Base-by-base conservation (phyloP, 257 asterid genomes). In the Echites panduratus region DNA sequence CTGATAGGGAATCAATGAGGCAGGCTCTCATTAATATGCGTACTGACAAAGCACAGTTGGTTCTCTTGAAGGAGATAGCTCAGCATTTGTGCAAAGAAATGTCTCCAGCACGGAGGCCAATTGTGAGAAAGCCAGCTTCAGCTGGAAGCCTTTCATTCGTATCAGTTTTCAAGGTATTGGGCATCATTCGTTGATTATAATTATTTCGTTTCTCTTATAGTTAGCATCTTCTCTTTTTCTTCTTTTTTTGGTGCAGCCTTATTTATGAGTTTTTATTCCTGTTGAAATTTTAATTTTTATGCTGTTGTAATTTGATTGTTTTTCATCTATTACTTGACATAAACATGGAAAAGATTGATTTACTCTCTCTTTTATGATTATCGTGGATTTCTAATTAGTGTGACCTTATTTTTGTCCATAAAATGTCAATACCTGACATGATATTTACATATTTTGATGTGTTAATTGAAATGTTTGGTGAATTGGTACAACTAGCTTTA, bases 1-100 rank as follows among this genome's bases (percentile, higher is more conserved):
- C 97, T 78, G 99, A 94, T 79, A 87, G 96, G 80, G 97, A 94
- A 85, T 88, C 95, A n/a, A 89, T 94, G 99, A 87, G 96, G 87
- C 97, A 87, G 78, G 89, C 96, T 75, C 85, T 94, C 63, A 77
- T 91, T 70, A 87, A 97, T 56, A 83, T 89, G 79, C 89, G 95
- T 72, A 94, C 96, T 64, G 97, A 94, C 75, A 94, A 88, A 81
- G 97, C 97, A 70, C 99, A 94, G 59, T 76, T 91, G 76, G 83
- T 86, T 26, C 73, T 94, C 85, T 77, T 91, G 87, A 91, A 88
- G 85, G 97, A 94, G 89, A 94, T 94, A 50, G 99, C 99, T 80
- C 97, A 89, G 76, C 87, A 88, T 79, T 80, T 91, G 80, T 88
- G 89, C 71, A 86, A 88, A 76, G 95, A 88, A 73, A 87, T 84